Evolutionary conservation across 1,284 basidiomycete species (phyloP), one percentile per base, ranked within the genome.

Genomic region (Ceratobasidium papillatum): DNA sequence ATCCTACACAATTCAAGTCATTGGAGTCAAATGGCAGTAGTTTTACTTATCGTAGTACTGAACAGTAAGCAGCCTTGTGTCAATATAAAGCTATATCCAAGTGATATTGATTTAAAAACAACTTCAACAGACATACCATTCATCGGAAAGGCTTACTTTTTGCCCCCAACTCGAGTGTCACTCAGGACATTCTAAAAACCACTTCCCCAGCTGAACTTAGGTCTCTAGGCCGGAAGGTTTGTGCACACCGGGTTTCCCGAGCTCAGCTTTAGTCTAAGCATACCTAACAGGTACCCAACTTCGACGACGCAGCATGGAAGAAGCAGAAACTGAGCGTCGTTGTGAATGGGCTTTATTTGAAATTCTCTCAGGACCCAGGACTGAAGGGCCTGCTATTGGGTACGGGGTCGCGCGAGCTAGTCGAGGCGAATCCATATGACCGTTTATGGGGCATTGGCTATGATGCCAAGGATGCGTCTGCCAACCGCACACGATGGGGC

Each of bases 311-410:
- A n/a, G 80, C 77, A 56, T 90, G 88, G 88, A 80, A 83, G 14
- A 78, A 79, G 71, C 79, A 83, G 41, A 80, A 86, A 43, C 84
- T 84, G 77, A 79, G 81, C 66, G 86, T 90, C 54, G 88, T 90
- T n/a, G 78, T 86, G 14, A 82, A 85, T 74, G 89, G 87, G 1
- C 89, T 84, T 78, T 76, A 86, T 76, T 83, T 84, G 78, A 90
- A 85, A 76, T 95, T 94, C 82, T 86, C 90, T 52, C 86, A 92
- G 80, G 92, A 92, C 79, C 88, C 91, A 43, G 85, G 84, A 19
- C 74, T 88, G 74, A 79, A 79, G 75, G 76, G 76, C 62, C 82
- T 83, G 74, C 76, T 89, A 69, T 62, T 88, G 25, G 83, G 65
- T 8, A 89, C 87, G 1, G 86, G 85, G 25, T 81, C 84, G 5